Evolutionary conservation across 805 yeast genomes (phyloP).

Genomic region (Millerozyma acaciae): DNA sequence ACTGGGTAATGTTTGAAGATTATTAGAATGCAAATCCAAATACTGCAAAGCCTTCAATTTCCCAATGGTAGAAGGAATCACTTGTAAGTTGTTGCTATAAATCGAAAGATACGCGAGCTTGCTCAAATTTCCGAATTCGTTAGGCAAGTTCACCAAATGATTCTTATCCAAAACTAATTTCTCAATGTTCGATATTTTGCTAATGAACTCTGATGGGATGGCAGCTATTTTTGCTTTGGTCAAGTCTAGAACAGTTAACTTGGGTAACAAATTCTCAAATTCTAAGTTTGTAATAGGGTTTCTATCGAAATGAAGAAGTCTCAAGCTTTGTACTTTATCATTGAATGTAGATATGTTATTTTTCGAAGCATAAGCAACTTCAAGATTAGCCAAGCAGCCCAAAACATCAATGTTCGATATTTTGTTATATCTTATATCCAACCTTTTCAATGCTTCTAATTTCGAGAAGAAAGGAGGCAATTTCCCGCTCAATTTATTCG

Average conservation of each 20-base stretch:
- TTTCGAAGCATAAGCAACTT: constrained; percentile 69
- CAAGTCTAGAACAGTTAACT: constrained; percentile 68
- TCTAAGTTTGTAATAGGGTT: constrained; percentile 77
- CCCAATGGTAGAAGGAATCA: constrained; percentile 65
- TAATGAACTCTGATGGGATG: constrained; percentile 60
- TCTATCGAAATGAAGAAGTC: constrained; percentile 68
- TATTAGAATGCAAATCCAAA: constrained; percentile 82
- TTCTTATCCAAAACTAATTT: constrained; percentile 75
- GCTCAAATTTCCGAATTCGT: constrained; percentile 55
- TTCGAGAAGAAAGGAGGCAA: constrained; percentile 52
- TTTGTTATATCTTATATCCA: constrained; percentile 76
- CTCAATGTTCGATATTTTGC: constrained; percentile 61
- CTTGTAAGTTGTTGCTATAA: constrained; percentile 68
- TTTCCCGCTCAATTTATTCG: constrained; percentile 55
- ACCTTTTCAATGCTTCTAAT: constrained; percentile 55
- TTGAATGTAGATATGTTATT: constrained; percentile 71
- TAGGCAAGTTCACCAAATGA: constrained; percentile 73
- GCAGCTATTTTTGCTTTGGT: constrained; percentile 80
- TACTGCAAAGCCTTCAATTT: constrained; percentile 53
- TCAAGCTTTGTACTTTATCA: constrained; percentile 57
- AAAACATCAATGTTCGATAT: constrained; percentile 52
- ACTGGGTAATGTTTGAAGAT: constrained; percentile 63
- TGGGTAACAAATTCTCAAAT: constrained; percentile 49
- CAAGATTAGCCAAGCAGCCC: constrained; percentile 56
- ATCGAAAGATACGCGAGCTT: constrained; percentile 65